Percentiles rank a stretch among this genome's conserved stretches.
phyloP scores from a whole-genome alignment of 805 yeast species.

The Dipodascus albidus region DNA sequence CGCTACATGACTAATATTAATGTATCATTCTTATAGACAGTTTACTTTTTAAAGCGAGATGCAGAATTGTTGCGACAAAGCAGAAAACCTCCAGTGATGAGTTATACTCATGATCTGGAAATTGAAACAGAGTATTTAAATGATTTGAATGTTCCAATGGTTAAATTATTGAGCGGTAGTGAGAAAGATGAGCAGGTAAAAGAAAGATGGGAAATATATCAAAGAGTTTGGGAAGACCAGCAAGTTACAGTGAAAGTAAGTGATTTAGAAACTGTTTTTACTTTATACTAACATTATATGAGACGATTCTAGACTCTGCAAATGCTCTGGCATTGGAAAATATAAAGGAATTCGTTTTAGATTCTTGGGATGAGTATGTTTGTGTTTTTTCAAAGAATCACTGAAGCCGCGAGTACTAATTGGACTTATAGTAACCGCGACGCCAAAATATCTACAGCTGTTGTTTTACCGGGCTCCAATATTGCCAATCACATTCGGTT shows the following conservation, averaged over 20 bases:
- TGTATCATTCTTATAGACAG: slow-evolving; percentile 8
- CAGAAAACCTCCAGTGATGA: neutral
- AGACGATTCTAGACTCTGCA: slow-evolving; percentile 18
- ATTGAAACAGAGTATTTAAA: slow-evolving; percentile 8
- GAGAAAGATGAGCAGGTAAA: slow-evolving; percentile 30
- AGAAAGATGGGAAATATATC: slow-evolving; percentile 32
- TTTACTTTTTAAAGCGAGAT: slow-evolving; percentile 9
- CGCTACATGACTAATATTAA: too few species aligned
- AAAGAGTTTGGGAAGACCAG: slow-evolving; percentile 30
- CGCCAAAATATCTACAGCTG: slow-evolving; percentile 17
- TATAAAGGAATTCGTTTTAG: slow-evolving; percentile 9
- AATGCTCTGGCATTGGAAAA: slow-evolving; percentile 11
- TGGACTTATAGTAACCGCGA: slow-evolving; percentile 7
- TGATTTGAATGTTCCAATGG: slow-evolving; percentile 28
- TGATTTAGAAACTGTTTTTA: neutral
- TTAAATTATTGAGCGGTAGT: slow-evolving; percentile 31
- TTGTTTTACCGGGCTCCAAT: slow-evolving; percentile 25
- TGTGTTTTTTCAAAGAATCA: too few species aligned
- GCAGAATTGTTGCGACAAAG: slow-evolving; percentile 3
- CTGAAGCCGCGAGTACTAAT: slow-evolving; percentile 2
- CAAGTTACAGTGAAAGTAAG: slow-evolving; percentile 19
- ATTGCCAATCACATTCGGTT: slow-evolving; percentile 24
- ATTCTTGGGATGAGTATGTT: slow-evolving; percentile 8
- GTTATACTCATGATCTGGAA: slow-evolving; percentile 2
- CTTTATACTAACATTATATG: neutral